phyloP scores from a whole-genome alignment of 176 grass and related monocot species.

The Zoysia japonica region DNA sequence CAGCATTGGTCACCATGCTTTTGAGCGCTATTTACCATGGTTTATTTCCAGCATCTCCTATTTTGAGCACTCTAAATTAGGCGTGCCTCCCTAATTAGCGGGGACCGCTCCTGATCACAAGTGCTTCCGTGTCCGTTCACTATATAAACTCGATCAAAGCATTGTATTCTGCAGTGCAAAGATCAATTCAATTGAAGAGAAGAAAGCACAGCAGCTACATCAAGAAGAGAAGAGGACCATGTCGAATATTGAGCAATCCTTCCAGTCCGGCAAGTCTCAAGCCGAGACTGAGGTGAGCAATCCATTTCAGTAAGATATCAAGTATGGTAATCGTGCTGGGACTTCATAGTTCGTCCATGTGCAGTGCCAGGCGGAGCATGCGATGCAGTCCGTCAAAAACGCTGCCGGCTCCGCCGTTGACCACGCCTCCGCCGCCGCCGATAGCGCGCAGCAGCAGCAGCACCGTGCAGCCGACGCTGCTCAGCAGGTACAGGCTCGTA shows the following conservation, averaged over 20 bases:
- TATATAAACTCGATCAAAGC: constrained; percentile 17
- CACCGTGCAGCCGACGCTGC: constrained; percentile 34
- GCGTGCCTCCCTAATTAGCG: background rate
- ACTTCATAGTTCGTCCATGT: background rate
- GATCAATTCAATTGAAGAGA: background rate
- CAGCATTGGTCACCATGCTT: background rate
- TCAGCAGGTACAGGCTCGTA: constrained; percentile 3
- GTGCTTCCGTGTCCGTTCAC: background rate
- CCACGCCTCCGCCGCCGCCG: constrained; percentile 6
- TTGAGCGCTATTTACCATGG: background rate
- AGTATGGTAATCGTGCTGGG: background rate
- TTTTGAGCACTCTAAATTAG: background rate
- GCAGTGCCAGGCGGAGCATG: constrained; percentile 19
- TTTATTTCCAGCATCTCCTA: background rate
- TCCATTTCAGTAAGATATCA: background rate
- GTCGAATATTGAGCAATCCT: constrained; percentile 43
- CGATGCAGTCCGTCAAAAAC: constrained; percentile 11
- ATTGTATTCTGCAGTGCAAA: background rate
- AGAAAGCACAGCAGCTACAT: background rate
- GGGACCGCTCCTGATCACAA: background rate
- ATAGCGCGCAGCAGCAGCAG: constrained; percentile 32
- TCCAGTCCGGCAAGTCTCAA: constrained; percentile 34
- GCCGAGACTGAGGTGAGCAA: constrained; percentile 32
- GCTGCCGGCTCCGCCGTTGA: constrained; percentile 12
- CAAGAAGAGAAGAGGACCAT: background rate